These are phyloP conservation scores for Diplodia sapinea DNA, from an alignment of 2,329 filamentous ascomycete species.

Conservation along the genomic window DNA sequence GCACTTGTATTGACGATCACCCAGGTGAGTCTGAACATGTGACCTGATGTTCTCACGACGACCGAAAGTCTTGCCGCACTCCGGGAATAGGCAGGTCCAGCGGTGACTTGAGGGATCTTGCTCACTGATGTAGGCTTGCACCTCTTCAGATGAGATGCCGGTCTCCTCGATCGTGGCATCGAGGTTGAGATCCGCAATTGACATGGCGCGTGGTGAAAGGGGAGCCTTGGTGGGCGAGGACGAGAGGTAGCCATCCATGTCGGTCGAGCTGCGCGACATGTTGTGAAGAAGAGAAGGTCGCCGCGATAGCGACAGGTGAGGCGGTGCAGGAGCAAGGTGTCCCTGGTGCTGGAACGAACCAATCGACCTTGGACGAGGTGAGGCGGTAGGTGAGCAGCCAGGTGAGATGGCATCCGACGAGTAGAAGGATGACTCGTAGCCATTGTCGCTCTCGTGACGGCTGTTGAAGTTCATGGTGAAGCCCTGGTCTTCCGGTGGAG, in stretches of 20 bases:
- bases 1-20: slow-evolving; percentile 93
- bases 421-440: slow-evolving; percentile 58
- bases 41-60: slow-evolving; percentile 99
- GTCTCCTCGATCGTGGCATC: slow-evolving; percentile 74
- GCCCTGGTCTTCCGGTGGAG: slow-evolving; percentile 41
- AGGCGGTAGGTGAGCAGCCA: slow-evolving; percentile 44
- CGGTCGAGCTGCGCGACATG: slow-evolving; percentile 37
- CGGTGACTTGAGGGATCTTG: slow-evolving; percentile 52
- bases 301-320: slow-evolving; percentile 44
- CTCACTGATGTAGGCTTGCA: slow-evolving; percentile 56
- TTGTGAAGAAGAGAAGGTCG: slow-evolving; percentile 37
- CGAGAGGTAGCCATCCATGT: slow-evolving; percentile 35
- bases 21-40: slow-evolving; percentile 96
- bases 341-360: slow-evolving; percentile 43
- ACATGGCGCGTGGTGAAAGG: slow-evolving; percentile 51
- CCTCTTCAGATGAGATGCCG: slow-evolving; percentile 83
- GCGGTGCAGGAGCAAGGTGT: slow-evolving; percentile 30
- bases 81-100: slow-evolving; percentile 62
- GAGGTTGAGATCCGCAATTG: slow-evolving; percentile 59
- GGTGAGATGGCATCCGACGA: slow-evolving; percentile 58
- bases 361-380: slow-evolving; percentile 44
- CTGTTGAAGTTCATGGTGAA: slow-evolving; percentile 48
- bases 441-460: slow-evolving; percentile 50
- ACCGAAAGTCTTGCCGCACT: slow-evolving; percentile 89
- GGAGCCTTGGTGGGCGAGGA: slow-evolving; percentile 31